Conservation (phyloP, 495 filamentous ascomycete genomes). For the Aspergillus incahuasiensis region DNA sequence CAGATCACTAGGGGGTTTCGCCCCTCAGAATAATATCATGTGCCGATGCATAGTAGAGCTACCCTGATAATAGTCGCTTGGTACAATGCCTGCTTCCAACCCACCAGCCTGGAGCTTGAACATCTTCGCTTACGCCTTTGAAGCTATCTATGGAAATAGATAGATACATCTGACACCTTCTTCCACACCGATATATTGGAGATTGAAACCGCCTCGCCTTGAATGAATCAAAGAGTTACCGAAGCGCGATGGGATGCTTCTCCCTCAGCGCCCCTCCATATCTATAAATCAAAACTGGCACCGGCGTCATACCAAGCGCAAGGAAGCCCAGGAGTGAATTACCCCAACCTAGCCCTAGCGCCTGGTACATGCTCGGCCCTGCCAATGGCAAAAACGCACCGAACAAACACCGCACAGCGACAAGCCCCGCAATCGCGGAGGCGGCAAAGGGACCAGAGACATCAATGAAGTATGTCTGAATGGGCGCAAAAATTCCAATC, state of each 20-base stretch:
- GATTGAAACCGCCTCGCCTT: too few relatives aligned
- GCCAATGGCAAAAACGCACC: conserved; percentile 40
- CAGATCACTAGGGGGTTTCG: too few relatives aligned
- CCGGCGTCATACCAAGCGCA: conserved; percentile 44
- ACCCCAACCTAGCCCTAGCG: conserved; percentile 49
- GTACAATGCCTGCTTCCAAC: too few relatives aligned
- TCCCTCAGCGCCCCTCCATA: not conserved
- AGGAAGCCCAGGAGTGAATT: conserved; percentile 54
- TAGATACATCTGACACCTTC: too few relatives aligned
- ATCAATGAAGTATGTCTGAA: conserved; percentile 55
- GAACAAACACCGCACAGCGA: conserved; percentile 11
- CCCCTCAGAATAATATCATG: too few relatives aligned
- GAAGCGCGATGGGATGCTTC: not conserved
- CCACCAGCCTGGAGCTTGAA: too few relatives aligned
- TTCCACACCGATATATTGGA: too few relatives aligned
- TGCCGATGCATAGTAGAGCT: too few relatives aligned
- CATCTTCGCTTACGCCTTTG: too few relatives aligned
- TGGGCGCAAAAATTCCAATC: conserved; percentile 42
- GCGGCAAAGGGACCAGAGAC: conserved; percentile 59
- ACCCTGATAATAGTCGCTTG: too few relatives aligned
- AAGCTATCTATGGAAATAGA: too few relatives aligned
- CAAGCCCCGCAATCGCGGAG: conserved; percentile 22
- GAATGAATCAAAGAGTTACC: too few relatives aligned
- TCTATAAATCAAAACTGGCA: conserved; percentile 21
- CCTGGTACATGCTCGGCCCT: conserved; percentile 43